Evolutionary conservation across 1,139 yeast genomes (phyloP).

Genomic region (Saccharomycopsis hybrid): DNA sequence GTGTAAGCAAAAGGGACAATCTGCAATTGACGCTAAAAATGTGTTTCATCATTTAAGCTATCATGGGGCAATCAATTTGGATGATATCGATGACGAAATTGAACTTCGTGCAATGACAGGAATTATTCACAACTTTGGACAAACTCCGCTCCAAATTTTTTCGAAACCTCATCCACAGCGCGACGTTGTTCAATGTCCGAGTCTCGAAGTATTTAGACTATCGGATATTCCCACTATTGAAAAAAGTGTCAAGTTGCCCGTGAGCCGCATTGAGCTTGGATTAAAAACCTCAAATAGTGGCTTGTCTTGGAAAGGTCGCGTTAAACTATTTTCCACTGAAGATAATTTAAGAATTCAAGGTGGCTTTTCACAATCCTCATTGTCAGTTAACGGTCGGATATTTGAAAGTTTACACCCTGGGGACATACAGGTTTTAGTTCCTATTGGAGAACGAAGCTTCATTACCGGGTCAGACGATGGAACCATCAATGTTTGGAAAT

Average conservation of each 20-base stretch:
- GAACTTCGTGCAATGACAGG: slow-evolving; percentile 75
- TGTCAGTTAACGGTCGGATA: slow-evolving; percentile 37
- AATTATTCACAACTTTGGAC: slow-evolving; percentile 85
- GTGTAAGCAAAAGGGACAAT: slow-evolving; percentile 62
- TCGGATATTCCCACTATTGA: slow-evolving; percentile 32
- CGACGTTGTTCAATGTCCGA: slow-evolving; percentile 31
- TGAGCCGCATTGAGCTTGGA: slow-evolving; percentile 37
- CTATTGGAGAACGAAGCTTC: slow-evolving; percentile 28
- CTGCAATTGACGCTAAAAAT: slow-evolving; percentile 58
- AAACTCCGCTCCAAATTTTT: slow-evolving; percentile 72
- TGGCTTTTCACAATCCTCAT: slow-evolving; percentile 31
- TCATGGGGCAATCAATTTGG: slow-evolving; percentile 75
- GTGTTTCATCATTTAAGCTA: slow-evolving; percentile 80
- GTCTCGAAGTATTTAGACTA: slow-evolving; percentile 24
- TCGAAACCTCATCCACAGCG: slow-evolving; percentile 53
- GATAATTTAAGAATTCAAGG: slow-evolving; percentile 36
- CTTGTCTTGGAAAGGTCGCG: slow-evolving; percentile 40
- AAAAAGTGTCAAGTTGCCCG: slow-evolving; percentile 33
- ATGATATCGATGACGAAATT: slow-evolving; percentile 59
- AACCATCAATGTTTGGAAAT: slow-evolving; percentile 50
- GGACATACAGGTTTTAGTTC: slow-evolving; percentile 28
- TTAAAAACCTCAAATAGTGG: slow-evolving; percentile 22
- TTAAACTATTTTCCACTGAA: slow-evolving; percentile 34
- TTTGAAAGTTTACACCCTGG: slow-evolving; percentile 33
- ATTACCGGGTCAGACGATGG: slow-evolving; percentile 54